Percentiles rank a stretch among this genome's conserved stretches.
Conservation (phyloP, 2,329 filamentous ascomycete genomes). For the Epicoccum sorghinum region DNA sequence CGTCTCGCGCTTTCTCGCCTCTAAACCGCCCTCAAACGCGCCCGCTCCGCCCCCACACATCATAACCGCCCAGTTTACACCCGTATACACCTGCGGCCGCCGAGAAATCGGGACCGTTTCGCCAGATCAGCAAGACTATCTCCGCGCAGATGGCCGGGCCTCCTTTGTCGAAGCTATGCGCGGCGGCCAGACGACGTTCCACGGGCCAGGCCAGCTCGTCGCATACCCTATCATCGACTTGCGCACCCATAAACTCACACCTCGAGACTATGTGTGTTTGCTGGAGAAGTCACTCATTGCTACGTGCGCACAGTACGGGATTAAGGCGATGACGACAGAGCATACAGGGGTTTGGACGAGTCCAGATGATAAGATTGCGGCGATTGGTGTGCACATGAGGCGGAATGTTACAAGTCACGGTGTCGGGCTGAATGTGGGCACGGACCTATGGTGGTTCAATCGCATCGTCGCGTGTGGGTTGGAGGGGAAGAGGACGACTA, state of each 20-base stretch:
- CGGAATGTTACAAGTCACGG: conserved; percentile 85
- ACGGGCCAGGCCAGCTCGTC: conserved; percentile 90
- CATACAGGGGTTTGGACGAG: conserved; percentile 83
- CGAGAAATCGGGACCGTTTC: conserved; percentile 68
- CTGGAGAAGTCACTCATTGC: conserved; percentile 79
- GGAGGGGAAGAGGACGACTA: conserved; percentile 79
- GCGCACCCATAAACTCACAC: conserved; percentile 68
- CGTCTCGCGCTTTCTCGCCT: conserved; percentile 63
- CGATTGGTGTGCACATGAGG: conserved; percentile 88
- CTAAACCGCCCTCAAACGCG: conserved; percentile 59
- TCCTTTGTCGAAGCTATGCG: conserved; percentile 75
- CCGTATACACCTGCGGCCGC: conserved; percentile 89
- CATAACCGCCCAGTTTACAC: conserved; percentile 80
- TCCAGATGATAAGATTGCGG: conserved; percentile 74
- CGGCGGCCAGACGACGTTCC: conserved; percentile 92
- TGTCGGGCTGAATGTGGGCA: conserved; percentile 77
- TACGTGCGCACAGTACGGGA: conserved; percentile 64
- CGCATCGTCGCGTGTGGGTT: conserved; percentile 92
- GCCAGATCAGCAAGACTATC: conserved; percentile 50
- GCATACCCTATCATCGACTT: conserved; percentile 93
- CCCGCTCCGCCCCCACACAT: conserved; percentile 67
- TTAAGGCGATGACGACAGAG: conserved; percentile 68
- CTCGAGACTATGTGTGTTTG: conserved; percentile 76
- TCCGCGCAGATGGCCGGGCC: conserved; percentile 55
- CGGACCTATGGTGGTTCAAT: conserved; percentile 67